Evolutionary conservation across 495 filamentous ascomycete genomes (phyloP).

Genomic region (Stereocaulon alpinum): DNA sequence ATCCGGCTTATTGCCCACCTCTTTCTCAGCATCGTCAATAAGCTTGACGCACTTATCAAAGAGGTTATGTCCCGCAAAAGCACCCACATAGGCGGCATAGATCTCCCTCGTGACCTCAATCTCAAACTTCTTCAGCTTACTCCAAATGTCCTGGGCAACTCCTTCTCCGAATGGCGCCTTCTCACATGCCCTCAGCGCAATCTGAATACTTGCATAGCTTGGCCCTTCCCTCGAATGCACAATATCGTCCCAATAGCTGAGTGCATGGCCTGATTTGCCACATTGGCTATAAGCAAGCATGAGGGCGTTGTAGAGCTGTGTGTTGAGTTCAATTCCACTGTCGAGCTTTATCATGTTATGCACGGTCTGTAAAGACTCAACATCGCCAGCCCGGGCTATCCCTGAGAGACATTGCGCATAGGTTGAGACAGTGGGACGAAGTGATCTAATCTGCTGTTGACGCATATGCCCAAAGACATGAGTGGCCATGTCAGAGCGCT

Average conservation of each 20-base stretch:
- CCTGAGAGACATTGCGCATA: slow-evolving; percentile 73
- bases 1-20: slow-evolving; percentile 54
- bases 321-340: slow-evolving; percentile 62
- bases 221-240: slow-evolving; percentile 70
- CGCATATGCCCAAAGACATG: slow-evolving; percentile 88
- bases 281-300: slow-evolving; percentile 75
- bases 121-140: slow-evolving; percentile 60
- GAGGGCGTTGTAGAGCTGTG: slow-evolving; percentile 63
- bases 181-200: slow-evolving; percentile 70
- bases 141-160: slow-evolving; percentile 64
- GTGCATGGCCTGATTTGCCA: slow-evolving; percentile 49
- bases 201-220: slow-evolving; percentile 61
- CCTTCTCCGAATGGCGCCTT: slow-evolving; percentile 47
- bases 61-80: slow-evolving; percentile 57
- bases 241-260: slow-evolving; percentile 76
- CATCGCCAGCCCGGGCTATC: slow-evolving; percentile 50
- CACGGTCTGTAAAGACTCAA: slow-evolving; percentile 56
- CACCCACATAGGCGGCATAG: slow-evolving; percentile 62
- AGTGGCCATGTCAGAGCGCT: slow-evolving; percentile 68
- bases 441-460: slow-evolving; percentile 41
- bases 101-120: slow-evolving; percentile 62
- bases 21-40: slow-evolving; percentile 52
- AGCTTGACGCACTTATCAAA: slow-evolving; percentile 54
- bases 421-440: slow-evolving; percentile 56
- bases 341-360: slow-evolving; percentile 94